Evolutionary conservation across 2,329 filamentous ascomycete species (phyloP).

Genomic region (Cladophialophora immunda): DNA sequence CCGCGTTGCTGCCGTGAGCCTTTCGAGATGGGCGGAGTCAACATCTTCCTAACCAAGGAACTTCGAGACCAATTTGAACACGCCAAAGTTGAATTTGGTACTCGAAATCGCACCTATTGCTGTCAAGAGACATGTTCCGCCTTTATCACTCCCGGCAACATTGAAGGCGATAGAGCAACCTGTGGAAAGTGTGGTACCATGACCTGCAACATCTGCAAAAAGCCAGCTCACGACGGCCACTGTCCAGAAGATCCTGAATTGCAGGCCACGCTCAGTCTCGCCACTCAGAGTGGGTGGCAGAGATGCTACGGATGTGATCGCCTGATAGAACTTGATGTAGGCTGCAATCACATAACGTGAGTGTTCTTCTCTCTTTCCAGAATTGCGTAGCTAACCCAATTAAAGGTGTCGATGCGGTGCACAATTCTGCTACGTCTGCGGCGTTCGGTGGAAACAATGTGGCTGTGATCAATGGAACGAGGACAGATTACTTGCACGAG

Average conservation of each 20-base stretch:
- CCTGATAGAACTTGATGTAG: constrained; percentile 47
- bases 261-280: constrained; percentile 63
- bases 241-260: constrained; percentile 42
- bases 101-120: constrained; percentile 63
- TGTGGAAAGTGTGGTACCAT: constrained; percentile 54
- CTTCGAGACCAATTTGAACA: constrained; percentile 50
- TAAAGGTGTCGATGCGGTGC: constrained; percentile 44
- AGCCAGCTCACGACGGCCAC: constrained; percentile 51
- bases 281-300: constrained; percentile 75
- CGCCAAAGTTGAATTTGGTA: constrained; percentile 61
- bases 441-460: constrained; percentile 43
- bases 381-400: constrained; percentile 7
- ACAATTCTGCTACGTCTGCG: constrained; percentile 47
- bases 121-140: constrained; percentile 52
- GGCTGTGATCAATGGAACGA: constrained; percentile 43
- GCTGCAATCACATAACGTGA: constrained; percentile 50
- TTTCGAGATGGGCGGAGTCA: constrained; percentile 51
- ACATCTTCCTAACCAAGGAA: constrained; percentile 48
- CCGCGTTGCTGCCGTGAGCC: constrained; percentile 61
- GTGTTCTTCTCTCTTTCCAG: constrained; percentile 14
- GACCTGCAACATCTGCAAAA: constrained; percentile 65
- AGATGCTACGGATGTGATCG: constrained; percentile 77
- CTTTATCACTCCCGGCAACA: constrained; percentile 54
- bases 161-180: constrained; percentile 47
- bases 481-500: constrained; percentile 38